Evolutionary conservation across 371 early-diverging fungal genomes (phyloP).

Genomic region (Thermomucor indicae-seudaticae): DNA sequence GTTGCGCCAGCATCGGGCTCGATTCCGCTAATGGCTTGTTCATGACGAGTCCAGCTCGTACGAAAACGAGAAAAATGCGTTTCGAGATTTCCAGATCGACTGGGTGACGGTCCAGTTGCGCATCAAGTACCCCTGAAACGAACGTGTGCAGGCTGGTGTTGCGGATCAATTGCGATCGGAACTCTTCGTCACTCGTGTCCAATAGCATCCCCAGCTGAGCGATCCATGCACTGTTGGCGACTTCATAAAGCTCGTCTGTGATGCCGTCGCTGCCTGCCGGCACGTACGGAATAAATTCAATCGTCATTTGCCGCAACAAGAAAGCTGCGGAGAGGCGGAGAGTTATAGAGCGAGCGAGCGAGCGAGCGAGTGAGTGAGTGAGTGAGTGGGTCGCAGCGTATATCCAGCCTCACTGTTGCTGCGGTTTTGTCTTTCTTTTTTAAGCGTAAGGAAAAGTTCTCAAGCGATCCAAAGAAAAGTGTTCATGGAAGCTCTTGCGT

Average conservation of each 20-base stretch:
- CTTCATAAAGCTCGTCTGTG: conserved; percentile 6
- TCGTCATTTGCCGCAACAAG: background rate
- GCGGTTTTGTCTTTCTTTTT: too few relatives aligned
- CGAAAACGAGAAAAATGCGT: conserved; percentile 11
- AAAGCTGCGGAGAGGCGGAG: too few relatives aligned
- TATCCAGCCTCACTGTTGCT: too few relatives aligned
- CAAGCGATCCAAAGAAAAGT: too few relatives aligned
- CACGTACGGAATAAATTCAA: conserved; percentile 13
- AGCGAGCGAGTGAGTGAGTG: too few relatives aligned
- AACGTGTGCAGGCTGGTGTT: conserved; percentile 9
- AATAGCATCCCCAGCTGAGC: conserved; percentile 5
- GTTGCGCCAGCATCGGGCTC: conserved; percentile 4
- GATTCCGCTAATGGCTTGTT: background rate
- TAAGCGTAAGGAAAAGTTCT: too few relatives aligned
- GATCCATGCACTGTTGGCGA: conserved; percentile 11
- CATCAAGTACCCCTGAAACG: background rate
- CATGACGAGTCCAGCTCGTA: conserved; percentile 4
- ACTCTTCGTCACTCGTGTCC: conserved; percentile 7
- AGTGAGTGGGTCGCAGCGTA: too few relatives aligned
- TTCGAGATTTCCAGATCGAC: conserved; percentile 5
- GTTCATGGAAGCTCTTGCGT: too few relatives aligned
- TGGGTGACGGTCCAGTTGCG: conserved; percentile 4
- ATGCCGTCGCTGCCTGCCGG: conserved; percentile 4
- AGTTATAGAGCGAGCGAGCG: too few relatives aligned
- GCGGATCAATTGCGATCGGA: conserved; percentile 2